Evolutionary conservation across 176 grass and related monocot species (phyloP).

Genomic region (Cymbopogon citratus): DNA sequence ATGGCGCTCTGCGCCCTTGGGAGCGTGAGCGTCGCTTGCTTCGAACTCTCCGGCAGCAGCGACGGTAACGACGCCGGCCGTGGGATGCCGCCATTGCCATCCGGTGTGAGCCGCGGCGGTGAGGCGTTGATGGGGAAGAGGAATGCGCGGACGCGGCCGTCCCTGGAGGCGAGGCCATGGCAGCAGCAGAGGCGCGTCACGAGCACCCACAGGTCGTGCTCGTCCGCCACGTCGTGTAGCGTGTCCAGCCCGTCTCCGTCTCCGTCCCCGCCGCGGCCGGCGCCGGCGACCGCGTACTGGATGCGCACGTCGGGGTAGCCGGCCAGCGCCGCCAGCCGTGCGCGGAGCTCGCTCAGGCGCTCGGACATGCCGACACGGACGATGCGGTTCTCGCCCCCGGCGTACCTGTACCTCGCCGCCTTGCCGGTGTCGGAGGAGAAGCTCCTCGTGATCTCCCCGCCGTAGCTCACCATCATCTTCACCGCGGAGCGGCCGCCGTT

Average conservation of each 20-base stretch:
- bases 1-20: not conserved
- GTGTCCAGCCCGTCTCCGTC: not conserved
- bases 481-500: not conserved
- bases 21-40: too few species aligned
- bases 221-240: not conserved
- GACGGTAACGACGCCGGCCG: not conserved
- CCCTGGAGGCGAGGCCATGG: not conserved
- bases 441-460: not conserved
- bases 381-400: conserved; percentile 7
- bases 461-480: not conserved
- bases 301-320: not conserved
- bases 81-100: not conserved
- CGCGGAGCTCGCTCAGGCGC: not conserved
- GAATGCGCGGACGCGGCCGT: not conserved
- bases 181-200: not conserved
- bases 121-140: not conserved
- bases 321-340: not conserved
- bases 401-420: not conserved
- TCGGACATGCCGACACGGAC: not conserved
- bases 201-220: conserved; percentile 5
- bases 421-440: not conserved
- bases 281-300: not conserved
- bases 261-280: too few species aligned
- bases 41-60: not conserved
- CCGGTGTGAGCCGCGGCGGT: not conserved